These are phyloP conservation scores for Phialemonium atrogriseum DNA, from an alignment of 2,329 filamentous ascomycete species.

Conservation along the genomic window DNA sequence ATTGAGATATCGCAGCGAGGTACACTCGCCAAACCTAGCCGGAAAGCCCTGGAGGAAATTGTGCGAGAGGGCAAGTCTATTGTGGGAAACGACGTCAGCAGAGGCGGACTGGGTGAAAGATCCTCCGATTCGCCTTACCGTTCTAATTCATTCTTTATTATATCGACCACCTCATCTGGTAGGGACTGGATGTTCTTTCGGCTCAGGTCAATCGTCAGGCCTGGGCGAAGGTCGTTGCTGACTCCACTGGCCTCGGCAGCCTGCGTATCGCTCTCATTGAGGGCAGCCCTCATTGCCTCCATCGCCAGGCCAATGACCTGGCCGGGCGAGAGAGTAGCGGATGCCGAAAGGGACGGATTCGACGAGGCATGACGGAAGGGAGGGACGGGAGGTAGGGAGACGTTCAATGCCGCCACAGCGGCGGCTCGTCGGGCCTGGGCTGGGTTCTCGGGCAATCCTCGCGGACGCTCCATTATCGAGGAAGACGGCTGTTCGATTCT, in stretches of 20 bases:
- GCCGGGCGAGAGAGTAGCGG: constrained; percentile 45
- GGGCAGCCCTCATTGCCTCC: constrained; percentile 58
- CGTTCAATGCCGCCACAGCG: constrained; percentile 14
- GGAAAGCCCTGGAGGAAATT: constrained; percentile 67
- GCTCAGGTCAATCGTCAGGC: constrained; percentile 71
- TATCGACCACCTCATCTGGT: constrained; percentile 65
- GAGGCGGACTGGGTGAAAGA: background rate
- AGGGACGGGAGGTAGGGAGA: constrained; percentile 17
- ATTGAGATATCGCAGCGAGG: constrained; percentile 71
- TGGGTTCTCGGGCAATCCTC: constrained; percentile 27
- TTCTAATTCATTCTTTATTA: constrained; percentile 67
- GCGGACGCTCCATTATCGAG: constrained; percentile 15
- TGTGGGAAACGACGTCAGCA: constrained; percentile 11
- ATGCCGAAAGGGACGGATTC: constrained; percentile 38
- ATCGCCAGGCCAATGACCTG: constrained; percentile 59
- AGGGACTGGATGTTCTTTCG: constrained; percentile 64
- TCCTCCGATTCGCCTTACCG: constrained; percentile 38
- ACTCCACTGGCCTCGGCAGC: constrained; percentile 51
- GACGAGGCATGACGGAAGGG: constrained; percentile 38
- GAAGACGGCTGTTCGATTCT: constrained; percentile 15
- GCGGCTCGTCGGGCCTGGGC: constrained; percentile 24
- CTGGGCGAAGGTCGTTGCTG: constrained; percentile 55
- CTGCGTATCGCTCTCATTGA: constrained; percentile 58
- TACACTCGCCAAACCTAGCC: constrained; percentile 64
- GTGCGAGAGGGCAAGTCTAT: constrained; percentile 71